Evolutionary conservation across 129 eudicot species (phyloP).

Genomic region (Escallonia rubra): DNA sequence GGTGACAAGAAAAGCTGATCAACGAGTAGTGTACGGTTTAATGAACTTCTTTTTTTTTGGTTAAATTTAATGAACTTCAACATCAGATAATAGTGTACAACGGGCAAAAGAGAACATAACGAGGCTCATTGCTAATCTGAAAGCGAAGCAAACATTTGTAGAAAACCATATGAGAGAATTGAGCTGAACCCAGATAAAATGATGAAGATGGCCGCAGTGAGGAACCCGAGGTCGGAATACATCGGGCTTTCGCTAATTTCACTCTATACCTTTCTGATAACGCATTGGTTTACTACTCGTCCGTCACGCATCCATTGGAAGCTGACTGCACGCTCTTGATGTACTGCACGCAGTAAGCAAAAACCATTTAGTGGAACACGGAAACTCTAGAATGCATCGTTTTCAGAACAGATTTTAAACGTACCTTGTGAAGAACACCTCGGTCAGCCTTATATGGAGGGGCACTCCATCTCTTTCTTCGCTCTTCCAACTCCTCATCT

Average conservation of each 20-base stretch:
- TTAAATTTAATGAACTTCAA: too few species aligned
- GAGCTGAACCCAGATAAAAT: neutral
- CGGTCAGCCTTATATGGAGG: constrained; percentile 74
- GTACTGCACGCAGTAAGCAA: constrained; percentile 43
- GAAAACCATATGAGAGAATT: neutral
- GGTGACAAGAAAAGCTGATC: too few species aligned
- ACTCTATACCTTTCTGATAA: constrained; percentile 24
- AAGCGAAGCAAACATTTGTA: neutral
- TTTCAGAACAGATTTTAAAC: neutral
- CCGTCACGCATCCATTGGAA: constrained; percentile 91
- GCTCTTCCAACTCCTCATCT: constrained; percentile 64
- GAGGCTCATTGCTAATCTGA: neutral
- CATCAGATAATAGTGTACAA: too few species aligned
- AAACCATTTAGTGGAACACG: neutral
- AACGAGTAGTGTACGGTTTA: too few species aligned
- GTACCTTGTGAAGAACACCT: constrained; percentile 94
- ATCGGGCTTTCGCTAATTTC: constrained; percentile 2
- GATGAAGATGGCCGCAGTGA: neutral
- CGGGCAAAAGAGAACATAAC: neutral
- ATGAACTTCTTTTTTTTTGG: too few species aligned
- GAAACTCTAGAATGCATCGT: neutral
- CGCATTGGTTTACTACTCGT: constrained; percentile 38
- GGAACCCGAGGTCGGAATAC: neutral
- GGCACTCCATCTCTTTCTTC: constrained; percentile 71
- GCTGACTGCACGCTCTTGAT: constrained; percentile 92